A percentile compares a stretch with the other conserved stretches of the same genome.
Conservation (phyloP, 2,329 filamentous ascomycete genomes). For the Penicillium sp. region DNA sequence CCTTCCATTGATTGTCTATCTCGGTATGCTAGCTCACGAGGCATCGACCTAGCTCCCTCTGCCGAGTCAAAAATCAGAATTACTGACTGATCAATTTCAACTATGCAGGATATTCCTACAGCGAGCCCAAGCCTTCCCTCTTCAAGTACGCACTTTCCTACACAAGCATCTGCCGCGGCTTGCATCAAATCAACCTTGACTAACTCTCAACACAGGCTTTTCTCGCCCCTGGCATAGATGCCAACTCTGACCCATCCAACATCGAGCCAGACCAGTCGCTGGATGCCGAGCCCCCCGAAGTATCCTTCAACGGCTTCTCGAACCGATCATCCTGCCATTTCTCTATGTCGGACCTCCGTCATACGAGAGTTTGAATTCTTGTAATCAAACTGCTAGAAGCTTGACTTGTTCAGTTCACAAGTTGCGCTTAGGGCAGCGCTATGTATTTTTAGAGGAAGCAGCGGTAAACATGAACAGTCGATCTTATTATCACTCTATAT, state of each 20-base stretch:
- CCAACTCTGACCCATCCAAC: background rate
- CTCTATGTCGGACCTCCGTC: too few relatives aligned
- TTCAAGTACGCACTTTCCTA: constrained; percentile 53
- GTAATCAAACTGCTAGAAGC: background rate
- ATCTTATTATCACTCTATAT: too few relatives aligned
- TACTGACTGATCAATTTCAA: constrained; percentile 11
- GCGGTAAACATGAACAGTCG: background rate
- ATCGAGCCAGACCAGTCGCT: too few relatives aligned
- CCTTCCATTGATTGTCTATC: constrained; percentile 91
- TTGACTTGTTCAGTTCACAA: constrained; percentile 5
- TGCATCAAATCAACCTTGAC: constrained; percentile 9
- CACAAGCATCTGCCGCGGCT: constrained; percentile 1
- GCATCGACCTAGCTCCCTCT: background rate
- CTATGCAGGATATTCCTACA: constrained; percentile 76
- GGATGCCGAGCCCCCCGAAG: too few relatives aligned
- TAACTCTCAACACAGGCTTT: constrained; percentile 26
- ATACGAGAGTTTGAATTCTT: background rate
- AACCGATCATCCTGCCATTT: too few relatives aligned
- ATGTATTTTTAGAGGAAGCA: constrained; percentile 25
- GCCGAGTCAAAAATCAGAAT: constrained; percentile 1
- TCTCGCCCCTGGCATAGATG: constrained; percentile 40
- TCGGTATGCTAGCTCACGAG: constrained; percentile 55
- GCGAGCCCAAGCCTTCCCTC: constrained; percentile 78
- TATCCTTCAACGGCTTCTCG: too few relatives aligned
- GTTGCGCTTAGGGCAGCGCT: constrained; percentile 6